Evolutionary conservation across 2,329 filamentous ascomycete genomes (phyloP).

Genomic region (Plectosphaerella cucumerina): DNA sequence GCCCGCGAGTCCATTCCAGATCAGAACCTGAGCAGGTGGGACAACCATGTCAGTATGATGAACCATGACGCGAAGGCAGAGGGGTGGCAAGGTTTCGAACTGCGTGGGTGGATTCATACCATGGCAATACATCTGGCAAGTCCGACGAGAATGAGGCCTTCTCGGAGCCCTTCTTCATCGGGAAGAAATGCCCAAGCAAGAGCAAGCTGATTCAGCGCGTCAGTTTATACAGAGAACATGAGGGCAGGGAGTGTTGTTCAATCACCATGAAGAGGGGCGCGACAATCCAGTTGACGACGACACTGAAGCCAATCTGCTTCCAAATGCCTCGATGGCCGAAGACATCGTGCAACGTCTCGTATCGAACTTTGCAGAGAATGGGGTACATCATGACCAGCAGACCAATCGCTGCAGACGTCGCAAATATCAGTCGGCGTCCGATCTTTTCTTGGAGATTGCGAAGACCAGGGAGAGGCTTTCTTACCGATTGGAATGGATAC

Average conservation of each 20-base stretch:
- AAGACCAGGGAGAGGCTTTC: conserved; percentile 7
- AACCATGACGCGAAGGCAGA: no score
- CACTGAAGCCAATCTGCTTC: conserved; percentile 66
- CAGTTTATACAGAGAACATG: no score
- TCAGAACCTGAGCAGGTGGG: conserved; percentile 45
- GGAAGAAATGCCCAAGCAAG: conserved; percentile 67
- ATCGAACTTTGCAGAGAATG: conserved; percentile 73
- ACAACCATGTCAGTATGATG: no score
- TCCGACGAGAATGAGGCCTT: conserved; percentile 76
- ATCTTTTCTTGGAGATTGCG: background rate
- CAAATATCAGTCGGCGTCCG: background rate
- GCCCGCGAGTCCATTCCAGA: conserved; percentile 69
- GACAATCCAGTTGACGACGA: conserved; percentile 71
- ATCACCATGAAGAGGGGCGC: conserved; percentile 74
- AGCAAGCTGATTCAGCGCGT: no score
- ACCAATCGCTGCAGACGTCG: conserved; percentile 51
- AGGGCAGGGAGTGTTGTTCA: no score
- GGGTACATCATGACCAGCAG: conserved; percentile 83
- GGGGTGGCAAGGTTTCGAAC: no score
- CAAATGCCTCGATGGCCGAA: conserved; percentile 56
- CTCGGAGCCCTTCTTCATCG: conserved; percentile 51
- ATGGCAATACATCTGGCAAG: conserved; percentile 86
- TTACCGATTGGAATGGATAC: conserved; percentile 55
- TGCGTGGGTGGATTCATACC: no score
- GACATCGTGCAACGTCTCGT: conserved; percentile 63